Evolutionary conservation across 768 basidiomycete species (phyloP).

Genomic region (Xerocomellus dryophilus): DNA sequence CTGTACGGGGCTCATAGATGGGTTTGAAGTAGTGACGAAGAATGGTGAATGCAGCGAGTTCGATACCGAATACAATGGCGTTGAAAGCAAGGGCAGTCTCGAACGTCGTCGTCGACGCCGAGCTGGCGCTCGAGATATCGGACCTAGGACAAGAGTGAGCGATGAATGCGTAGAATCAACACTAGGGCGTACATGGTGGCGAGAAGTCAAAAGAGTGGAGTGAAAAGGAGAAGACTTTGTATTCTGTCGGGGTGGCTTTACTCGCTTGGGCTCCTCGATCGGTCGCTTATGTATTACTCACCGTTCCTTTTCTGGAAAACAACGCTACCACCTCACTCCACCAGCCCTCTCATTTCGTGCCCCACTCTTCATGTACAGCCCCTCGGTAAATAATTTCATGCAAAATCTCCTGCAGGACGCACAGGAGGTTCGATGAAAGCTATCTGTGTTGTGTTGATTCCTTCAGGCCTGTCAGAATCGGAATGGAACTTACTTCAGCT

Average conservation of each 20-base stretch:
- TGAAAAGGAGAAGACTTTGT: slow-evolving; percentile 9
- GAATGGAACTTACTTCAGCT: slow-evolving; percentile 3
- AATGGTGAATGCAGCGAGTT: slow-evolving; percentile 77
- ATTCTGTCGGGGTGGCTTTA: neutral
- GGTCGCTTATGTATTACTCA: slow-evolving; percentile 4
- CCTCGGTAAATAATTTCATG: neutral
- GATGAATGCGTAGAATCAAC: neutral
- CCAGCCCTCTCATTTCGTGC: no score
- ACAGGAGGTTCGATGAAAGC: neutral
- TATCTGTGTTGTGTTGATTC: neutral
- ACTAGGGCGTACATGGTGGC: slow-evolving; percentile 21
- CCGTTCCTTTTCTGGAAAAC: slow-evolving; percentile 11
- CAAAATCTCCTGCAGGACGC: neutral
- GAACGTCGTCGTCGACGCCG: slow-evolving; percentile 76
- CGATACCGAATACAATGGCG: slow-evolving; percentile 61
- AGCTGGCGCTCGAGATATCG: slow-evolving; percentile 38
- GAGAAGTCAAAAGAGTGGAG: slow-evolving; percentile 13
- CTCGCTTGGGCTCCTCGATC: slow-evolving; percentile 12
- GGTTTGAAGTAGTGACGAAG: slow-evolving; percentile 81
- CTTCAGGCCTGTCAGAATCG: neutral
- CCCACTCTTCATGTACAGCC: no score
- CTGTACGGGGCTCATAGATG: slow-evolving; percentile 87
- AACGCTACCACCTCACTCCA: neutral
- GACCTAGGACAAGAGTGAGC: slow-evolving; percentile 34
- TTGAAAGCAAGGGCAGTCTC: slow-evolving; percentile 86